A percentile compares a stretch with the other conserved stretches of the same genome.
These are phyloP conservation scores for Fusarium euwallaceae DNA, from an alignment of 2,329 filamentous ascomycete species.

Conservation along the genomic window DNA sequence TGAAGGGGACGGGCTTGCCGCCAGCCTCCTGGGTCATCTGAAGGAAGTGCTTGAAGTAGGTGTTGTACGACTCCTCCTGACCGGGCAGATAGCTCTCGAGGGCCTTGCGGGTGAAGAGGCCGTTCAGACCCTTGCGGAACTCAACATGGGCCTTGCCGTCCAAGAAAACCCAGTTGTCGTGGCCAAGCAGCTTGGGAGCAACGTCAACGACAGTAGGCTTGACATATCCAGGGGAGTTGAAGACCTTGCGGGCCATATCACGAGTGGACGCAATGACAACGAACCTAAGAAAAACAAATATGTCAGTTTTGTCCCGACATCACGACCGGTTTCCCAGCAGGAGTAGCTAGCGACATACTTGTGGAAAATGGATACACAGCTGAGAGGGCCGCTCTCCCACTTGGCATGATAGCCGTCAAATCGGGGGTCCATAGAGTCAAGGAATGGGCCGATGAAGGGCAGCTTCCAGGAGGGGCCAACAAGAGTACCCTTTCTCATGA, in stretches of 20 bases:
- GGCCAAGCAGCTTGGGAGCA: conserved; percentile 91
- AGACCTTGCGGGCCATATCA: conserved; percentile 95
- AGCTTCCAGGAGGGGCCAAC: conserved; percentile 81
- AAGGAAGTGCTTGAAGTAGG: conserved; percentile 85
- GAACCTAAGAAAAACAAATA: conserved; percentile 70
- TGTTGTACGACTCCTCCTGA: conserved; percentile 91
- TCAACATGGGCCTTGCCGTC: conserved; percentile 96
- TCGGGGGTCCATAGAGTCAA: conserved; percentile 91
- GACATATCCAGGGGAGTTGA: conserved; percentile 92
- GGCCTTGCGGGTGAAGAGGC: conserved; percentile 91
- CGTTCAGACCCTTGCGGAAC: conserved; percentile 96
- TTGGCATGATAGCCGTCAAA: conserved; percentile 93
- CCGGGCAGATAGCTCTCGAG: conserved; percentile 90
- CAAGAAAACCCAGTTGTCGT: conserved; percentile 96
- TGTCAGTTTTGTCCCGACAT: conserved; percentile 19
- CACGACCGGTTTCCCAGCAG: not conserved
- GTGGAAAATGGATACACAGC: conserved; percentile 99
- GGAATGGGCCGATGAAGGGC: conserved; percentile 94
- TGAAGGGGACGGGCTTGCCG: conserved; percentile 85
- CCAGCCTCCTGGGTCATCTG: conserved; percentile 78
- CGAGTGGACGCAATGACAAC: conserved; percentile 96
- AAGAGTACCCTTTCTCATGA: conserved; percentile 81
- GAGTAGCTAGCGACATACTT: conserved; percentile 71
- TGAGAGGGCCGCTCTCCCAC: conserved; percentile 91
- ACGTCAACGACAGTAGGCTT: conserved; percentile 97